phyloP scores from a whole-genome alignment of 2,329 filamentous ascomycete genomes.

The Bipolaris cookei region DNA sequence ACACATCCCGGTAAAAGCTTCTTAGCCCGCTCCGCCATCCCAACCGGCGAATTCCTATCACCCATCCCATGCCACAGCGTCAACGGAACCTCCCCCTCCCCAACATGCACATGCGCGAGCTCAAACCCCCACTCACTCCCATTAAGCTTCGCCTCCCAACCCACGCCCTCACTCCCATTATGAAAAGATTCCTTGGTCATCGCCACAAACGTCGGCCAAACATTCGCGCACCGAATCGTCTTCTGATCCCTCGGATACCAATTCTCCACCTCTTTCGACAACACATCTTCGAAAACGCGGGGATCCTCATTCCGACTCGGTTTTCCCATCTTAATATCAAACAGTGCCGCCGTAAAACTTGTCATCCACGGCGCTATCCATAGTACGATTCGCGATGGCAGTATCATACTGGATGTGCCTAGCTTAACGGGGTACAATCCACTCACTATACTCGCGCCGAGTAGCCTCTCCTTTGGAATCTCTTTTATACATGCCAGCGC shows the following conservation, averaged over 20 bases:
- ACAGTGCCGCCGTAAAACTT: constrained; percentile 24
- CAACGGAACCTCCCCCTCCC: constrained; percentile 25
- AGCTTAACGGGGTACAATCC: constrained; percentile 35
- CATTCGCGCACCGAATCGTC: constrained; percentile 29
- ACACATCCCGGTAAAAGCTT: constrained; percentile 29
- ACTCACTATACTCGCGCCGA: constrained; percentile 34
- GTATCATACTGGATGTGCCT: constrained; percentile 38
- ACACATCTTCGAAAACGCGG: constrained; percentile 33
- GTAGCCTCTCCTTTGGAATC: constrained; percentile 41
- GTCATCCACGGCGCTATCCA: constrained; percentile 38
- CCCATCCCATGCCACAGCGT: constrained; percentile 45
- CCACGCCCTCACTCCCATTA: constrained; percentile 35
- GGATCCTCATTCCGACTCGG: constrained; percentile 34
- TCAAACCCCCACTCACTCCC: constrained; percentile 44
- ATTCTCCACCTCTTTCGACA: constrained; percentile 29
- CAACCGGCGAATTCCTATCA: constrained; percentile 37
- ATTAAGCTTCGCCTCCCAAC: constrained; percentile 39
- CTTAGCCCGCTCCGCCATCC: constrained; percentile 34
- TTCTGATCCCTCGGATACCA: constrained; percentile 30
- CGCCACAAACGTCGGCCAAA: constrained; percentile 33
- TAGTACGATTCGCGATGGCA: constrained; percentile 28
- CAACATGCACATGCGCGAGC: constrained; percentile 34
- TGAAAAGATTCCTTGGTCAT: constrained; percentile 36
- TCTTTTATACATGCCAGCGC: constrained; percentile 54
- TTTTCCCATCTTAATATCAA: constrained; percentile 36